Base-by-base conservation (phyloP, 371 early-diverging fungal genomes). In the Nematocida homosporus region DNA sequence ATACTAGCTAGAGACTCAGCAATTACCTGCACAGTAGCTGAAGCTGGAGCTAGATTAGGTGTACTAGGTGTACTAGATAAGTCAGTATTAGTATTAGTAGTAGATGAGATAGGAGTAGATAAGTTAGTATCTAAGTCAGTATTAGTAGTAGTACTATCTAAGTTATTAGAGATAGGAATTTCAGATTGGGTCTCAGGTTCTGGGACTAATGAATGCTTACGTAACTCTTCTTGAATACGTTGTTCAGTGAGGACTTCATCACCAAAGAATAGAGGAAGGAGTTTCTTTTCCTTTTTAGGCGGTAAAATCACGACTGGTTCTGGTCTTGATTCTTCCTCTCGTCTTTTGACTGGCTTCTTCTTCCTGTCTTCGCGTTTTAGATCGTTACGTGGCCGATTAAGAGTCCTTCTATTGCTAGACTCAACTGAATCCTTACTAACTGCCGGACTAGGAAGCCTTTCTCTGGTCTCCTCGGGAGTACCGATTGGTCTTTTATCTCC, bases 401-500 rank as follows among this genome's bases (percentile, higher is more conserved):
- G 44, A 44, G 44, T 13, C 37, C n/a, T 25, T 29, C 55, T 60
- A 47, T n/a, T 40, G 48, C 35, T 16, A n/a, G 69, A 50, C 34
- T 42, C n/a, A 18, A 25, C 47, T 48, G 47, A 23, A 20, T 42
- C 57, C 29, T 57, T 57, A 37, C 42, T 57, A 40, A 16, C 37
- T 29, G 30, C 40, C 25, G n/a, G 59, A 5, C 10, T 6, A 16
- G 10, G 5, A 35, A 38, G 13, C 32, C 35, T 56, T 41, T 59
- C 69, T 34, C 37, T n/a, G 35, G 25, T 29, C 30, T 32, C 52
- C 69, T 27, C 30, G 41, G 40, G 68, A 32, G 44, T 37, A 55
- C n/a, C 29, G 16, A 27, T 61, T 18, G 27, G 56, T 68, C 69
- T 53, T 61, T 56, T 67, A 13, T 57, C 60, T 56, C 60, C 41